A percentile compares a stretch with the other conserved stretches of the same genome.
Evolutionary conservation across 768 basidiomycete species (phyloP).

Genomic region (Cyathus striatus): DNA sequence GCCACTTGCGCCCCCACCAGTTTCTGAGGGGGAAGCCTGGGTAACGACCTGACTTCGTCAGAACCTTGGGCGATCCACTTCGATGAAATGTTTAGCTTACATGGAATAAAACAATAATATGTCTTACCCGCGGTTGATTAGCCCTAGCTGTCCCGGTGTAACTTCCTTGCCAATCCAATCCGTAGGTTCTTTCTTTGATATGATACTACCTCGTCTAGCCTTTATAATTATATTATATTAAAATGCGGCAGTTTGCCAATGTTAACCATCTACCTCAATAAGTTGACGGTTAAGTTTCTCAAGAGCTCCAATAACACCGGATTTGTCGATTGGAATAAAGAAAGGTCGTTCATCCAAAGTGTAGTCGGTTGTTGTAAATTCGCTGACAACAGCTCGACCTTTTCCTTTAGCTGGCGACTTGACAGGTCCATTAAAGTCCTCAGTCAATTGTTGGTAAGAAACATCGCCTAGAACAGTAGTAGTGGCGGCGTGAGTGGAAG

Average conservation of each 20-base stretch:
- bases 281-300: slow-evolving; percentile 67
- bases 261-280: slow-evolving; percentile 29
- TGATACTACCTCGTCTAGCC: slow-evolving; percentile 50
- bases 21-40: slow-evolving; percentile 72
- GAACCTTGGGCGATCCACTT: slow-evolving; percentile 71
- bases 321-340: slow-evolving; percentile 62
- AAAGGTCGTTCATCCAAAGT: slow-evolving; percentile 57
- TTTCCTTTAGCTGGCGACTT: background rate
- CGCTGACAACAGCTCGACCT: slow-evolving; percentile 21
- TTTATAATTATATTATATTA: slow-evolving; percentile 23
- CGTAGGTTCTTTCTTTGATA: slow-evolving; percentile 67
- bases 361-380: slow-evolving; percentile 44
- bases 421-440: slow-evolving; percentile 2
- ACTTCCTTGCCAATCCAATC: slow-evolving; percentile 72
- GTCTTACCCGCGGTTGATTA: slow-evolving; percentile 64
- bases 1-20: slow-evolving; percentile 81
- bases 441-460: slow-evolving; percentile 16
- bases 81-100: background rate
- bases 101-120: background rate
- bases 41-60: slow-evolving; percentile 74
- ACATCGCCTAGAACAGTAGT: slow-evolving; percentile 40
- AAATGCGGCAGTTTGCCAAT: no score
- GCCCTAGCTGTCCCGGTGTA: slow-evolving; percentile 63
- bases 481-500: slow-evolving; percentile 35
- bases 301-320: slow-evolving; percentile 65